Evolutionary conservation across 495 filamentous ascomycete genomes (phyloP), one percentile per base, ranked within the genome.

Genomic region (Tuber borchii): DNA sequence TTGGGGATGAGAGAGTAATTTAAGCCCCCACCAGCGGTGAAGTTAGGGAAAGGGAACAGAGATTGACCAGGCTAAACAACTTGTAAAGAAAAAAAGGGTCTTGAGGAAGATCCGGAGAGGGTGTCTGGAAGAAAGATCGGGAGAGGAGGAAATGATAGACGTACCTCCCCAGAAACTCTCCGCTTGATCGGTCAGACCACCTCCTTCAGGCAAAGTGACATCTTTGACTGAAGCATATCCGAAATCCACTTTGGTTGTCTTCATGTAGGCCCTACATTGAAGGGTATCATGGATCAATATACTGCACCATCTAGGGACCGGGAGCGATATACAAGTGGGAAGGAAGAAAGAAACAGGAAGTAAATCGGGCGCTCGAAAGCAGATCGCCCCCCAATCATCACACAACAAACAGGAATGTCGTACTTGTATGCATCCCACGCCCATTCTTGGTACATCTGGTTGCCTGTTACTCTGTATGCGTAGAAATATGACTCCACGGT

Each of bases 401-500:
- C 20, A 45, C 19, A 42, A 26, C 44, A 61, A 51, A 51, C 22
- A 48, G 22, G 22, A 56, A 37, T 61, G 48, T 68, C 73, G 37
- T 75, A 79, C 75, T 65, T 80, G 77, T 85, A 86, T 31, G 83
- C 83, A 75, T 86, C 83, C 80, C 84, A 86, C 70, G 83, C 85
- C 78, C 84, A 86, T 37, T 86, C 84, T 71, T 85, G 85, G 73
- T 83, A 86, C 70, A 82, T 82, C 37, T 76, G 81, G 51, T 85
- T 82, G 22, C 85, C 85, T 10, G 85, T 86, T 42, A 85, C 82
- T n/a, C 85, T 83, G 74, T 86, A 86, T 39, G 85, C 85, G 71
- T 86, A 86, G 76, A 84, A 86, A 61, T 83, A 83, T 70, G 84
- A 85, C 79, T 86, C 85, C 39, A 86, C 76, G 2, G 85, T 83